phyloP scores from a whole-genome alignment of 2,329 filamentous ascomycete species.

The Xylariaceae sp. region DNA sequence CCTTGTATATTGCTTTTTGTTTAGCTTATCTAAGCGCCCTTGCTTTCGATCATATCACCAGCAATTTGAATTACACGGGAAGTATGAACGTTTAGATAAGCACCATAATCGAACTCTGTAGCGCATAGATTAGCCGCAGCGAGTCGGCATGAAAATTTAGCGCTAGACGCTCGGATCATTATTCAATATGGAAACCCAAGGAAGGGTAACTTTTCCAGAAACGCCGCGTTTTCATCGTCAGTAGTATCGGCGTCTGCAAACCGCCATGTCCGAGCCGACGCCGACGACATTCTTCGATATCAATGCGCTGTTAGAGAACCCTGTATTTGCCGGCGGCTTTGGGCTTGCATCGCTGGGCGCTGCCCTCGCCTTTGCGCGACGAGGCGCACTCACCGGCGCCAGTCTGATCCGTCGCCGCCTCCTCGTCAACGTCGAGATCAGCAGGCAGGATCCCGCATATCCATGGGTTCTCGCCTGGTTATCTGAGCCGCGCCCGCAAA shows the following conservation, averaged over 20 bases:
- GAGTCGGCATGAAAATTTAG: neutral
- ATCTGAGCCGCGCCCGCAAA: conserved; percentile 68
- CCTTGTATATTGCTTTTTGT: no score
- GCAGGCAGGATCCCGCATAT: conserved; percentile 88
- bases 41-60: no score
- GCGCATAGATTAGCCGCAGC: neutral
- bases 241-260: conserved; percentile 1
- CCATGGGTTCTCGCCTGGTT: conserved; percentile 95
- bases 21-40: no score
- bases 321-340: conserved; percentile 69
- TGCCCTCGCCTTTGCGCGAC: conserved; percentile 73
- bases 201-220: neutral
- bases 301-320: conserved; percentile 60
- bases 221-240: neutral
- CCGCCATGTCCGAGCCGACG: conserved; percentile 29
- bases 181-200: neutral
- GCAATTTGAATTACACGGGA: neutral
- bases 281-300: conserved; percentile 39
- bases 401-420: conserved; percentile 75
- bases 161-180: conserved; percentile 2
- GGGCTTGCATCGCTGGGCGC: conserved; percentile 88
- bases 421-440: conserved; percentile 94
- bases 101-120: neutral
- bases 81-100: neutral
- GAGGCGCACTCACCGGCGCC: conserved; percentile 68